Evolutionary conservation across 257 asterid species (phyloP), one percentile per base, ranked within the genome.

Genomic region (Forsythia viridissima): DNA sequence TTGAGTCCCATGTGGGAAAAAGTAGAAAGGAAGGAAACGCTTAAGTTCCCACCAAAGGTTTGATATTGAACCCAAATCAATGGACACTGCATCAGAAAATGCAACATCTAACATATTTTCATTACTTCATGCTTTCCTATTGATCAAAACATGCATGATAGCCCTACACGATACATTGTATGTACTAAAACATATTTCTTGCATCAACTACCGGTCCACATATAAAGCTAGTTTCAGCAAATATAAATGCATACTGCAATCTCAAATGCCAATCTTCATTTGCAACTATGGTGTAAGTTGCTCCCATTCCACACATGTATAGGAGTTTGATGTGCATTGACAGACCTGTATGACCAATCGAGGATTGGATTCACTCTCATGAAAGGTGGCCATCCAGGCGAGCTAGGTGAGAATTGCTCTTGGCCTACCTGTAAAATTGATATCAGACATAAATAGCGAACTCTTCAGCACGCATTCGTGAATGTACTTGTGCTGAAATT

Each of bases 361-460:
- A 94, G 86, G 48, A 94, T 91, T 82, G 98, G 98, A 82, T 94
- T 94, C 82, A 94, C 97, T 88, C 98, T 90, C 98, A 94, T 94
- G 84, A 94, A 94, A 86, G 96, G 88, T 24, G 98, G 98, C 98
- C 97, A 92, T 55, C 98, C 98, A 44, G 93, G 94, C 39, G 98
- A 91, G 89, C 98, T 94, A 15, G 98, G 98, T 41, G 98, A 91
- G 88, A 94, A 92, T 79, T 94, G 98, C 79, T 90, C 98, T 79
- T 92, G 98, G 75, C 98, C 97, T 66, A 92, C 94, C 98, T 92
- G 88, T 71, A 86, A 83, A 65, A 76, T 70, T 69, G 80, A n/a
- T 18, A 43, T 61, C 74, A 73, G 57, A 67, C 38, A 69, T 37
- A 15, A 48, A 48, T 43, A 69, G 15, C 71, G 39, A 80, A 34